Base-by-base conservation (phyloP, 805 yeast genomes). In the Blastobotrys robertii region DNA sequence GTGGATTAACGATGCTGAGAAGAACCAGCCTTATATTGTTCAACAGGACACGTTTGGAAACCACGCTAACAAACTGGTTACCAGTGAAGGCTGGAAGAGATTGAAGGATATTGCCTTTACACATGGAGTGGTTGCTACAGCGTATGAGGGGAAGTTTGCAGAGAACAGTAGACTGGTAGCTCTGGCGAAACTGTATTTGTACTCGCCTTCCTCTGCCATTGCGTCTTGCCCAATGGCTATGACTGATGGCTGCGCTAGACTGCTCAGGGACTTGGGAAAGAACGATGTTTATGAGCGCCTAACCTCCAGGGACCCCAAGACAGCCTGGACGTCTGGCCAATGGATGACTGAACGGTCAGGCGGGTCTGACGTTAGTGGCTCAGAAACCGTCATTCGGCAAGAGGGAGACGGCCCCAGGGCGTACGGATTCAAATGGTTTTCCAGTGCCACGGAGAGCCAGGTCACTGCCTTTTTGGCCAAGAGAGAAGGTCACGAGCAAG, bases 291-390 rank as follows among this genome's bases (percentile, higher is more conserved):
- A 41, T 30, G 41, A 45, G 40, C 54, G 45, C 16, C 46, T 58
- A 13, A 55, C 48, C 4, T 38, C 54, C 2, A 44, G 56, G 10
- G 60, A 58, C 33, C 62, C 62, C 1, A 14, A 15, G 6, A n/a
- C 35, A 14, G 51, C 49, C 6, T 58, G 63, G 63, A 58, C 56
- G n/a, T 54, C 62, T 3, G 63, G 62, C 8, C 62, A 58, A 38
- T 58, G 62, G 62, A 58, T 58, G 62, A 58, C 62, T 0, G 62
- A 58, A 38, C 46, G 62, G 2, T 45, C 60, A 12, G 62, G 62
- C 2, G 62, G 62, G 4, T 53, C 59, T 6, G 62, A 58, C 19
- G 60, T 58, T 10, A 39, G 57, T 8, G 47, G 50, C 10, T 55
- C 59, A 1, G 62, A 58, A 40, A 55, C 62, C 1, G 47, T 49